Evolutionary conservation across 768 basidiomycete genomes (phyloP).

Genomic region (Fistulinella prunicolor): DNA sequence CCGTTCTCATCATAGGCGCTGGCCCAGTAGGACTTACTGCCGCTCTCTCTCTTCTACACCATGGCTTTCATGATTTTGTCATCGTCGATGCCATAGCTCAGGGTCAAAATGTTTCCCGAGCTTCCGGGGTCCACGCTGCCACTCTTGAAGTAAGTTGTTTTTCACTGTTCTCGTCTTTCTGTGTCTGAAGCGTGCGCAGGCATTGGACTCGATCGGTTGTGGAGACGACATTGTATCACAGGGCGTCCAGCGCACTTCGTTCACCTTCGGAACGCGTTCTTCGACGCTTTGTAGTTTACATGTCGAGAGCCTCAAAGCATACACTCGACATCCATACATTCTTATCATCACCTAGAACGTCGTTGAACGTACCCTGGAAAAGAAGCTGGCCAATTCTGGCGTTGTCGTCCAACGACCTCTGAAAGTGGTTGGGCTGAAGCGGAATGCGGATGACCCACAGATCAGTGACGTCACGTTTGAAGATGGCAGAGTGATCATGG

Average conservation of each 20-base stretch:
- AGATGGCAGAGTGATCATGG: slow-evolving; percentile 31
- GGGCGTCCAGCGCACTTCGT: neutral
- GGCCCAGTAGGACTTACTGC: slow-evolving; percentile 44
- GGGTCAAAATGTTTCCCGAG: slow-evolving; percentile 30
- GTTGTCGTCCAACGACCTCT: slow-evolving; percentile 35
- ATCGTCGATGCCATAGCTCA: slow-evolving; percentile 37
- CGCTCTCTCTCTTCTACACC: slow-evolving; percentile 41
- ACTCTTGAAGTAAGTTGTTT: neutral
- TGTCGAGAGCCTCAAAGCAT: slow-evolving; percentile 34
- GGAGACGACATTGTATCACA: neutral
- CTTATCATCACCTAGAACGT: slow-evolving; percentile 32
- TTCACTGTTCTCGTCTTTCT: neutral
- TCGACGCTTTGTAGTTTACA: slow-evolving; percentile 24
- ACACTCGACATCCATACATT: slow-evolving; percentile 39
- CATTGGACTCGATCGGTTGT: neutral
- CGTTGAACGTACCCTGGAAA: slow-evolving; percentile 36
- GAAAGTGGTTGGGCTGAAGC: slow-evolving; percentile 37
- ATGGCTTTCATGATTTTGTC: slow-evolving; percentile 39
- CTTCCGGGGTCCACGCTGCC: slow-evolving; percentile 31
- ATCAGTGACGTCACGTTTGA: slow-evolving; percentile 42
- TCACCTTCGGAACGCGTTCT: neutral
- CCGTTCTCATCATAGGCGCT: slow-evolving; percentile 46
- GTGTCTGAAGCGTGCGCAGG: neutral
- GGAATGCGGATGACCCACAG: slow-evolving; percentile 23
- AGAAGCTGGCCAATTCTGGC: slow-evolving; percentile 10